Conservation (phyloP, 805 yeast genomes). For the Candida namnaoensis region DNA sequence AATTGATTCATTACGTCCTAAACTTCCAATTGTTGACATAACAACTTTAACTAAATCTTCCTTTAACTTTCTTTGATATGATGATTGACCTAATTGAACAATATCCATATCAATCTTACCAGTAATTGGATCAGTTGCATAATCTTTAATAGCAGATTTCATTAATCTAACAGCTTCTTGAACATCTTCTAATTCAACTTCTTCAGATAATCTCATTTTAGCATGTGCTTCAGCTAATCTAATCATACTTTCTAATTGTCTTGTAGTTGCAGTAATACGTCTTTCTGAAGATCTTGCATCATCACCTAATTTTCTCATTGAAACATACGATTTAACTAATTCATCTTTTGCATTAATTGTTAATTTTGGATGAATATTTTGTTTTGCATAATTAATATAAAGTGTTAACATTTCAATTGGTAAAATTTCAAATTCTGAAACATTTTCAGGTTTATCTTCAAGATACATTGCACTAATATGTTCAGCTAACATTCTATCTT, state of each 20-base stretch:
- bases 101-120: slow-evolving; percentile 97
- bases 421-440: slow-evolving; percentile 54
- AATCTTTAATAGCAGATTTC: slow-evolving; percentile 90
- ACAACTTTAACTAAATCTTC: slow-evolving; percentile 66
- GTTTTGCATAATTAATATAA: slow-evolving; percentile 93
- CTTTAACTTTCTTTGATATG: slow-evolving; percentile 71
- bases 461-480: slow-evolving; percentile 89
- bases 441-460: slow-evolving; percentile 78
- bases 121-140: slow-evolving; percentile 95
- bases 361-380: slow-evolving; percentile 69
- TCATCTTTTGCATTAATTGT: slow-evolving; percentile 76
- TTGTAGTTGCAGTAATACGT: slow-evolving; percentile 94
- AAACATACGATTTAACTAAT: slow-evolving; percentile 82
- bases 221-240: slow-evolving; percentile 96
- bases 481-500: slow-evolving; percentile 79
- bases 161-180: slow-evolving; percentile 90
- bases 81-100: slow-evolving; percentile 91
- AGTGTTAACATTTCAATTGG: slow-evolving; percentile 83
- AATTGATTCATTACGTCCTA: slow-evolving; percentile 26
- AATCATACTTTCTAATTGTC: slow-evolving; percentile 95
- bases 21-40: slow-evolving; percentile 40
- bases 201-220: slow-evolving; percentile 73
- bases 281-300: slow-evolving; percentile 80
- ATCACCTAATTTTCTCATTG: slow-evolving; percentile 90
- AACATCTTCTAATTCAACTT: slow-evolving; percentile 76